These are phyloP conservation scores for Solanum rostratum DNA, from an alignment of 257 asterid genomes.

Conservation along the genomic window DNA sequence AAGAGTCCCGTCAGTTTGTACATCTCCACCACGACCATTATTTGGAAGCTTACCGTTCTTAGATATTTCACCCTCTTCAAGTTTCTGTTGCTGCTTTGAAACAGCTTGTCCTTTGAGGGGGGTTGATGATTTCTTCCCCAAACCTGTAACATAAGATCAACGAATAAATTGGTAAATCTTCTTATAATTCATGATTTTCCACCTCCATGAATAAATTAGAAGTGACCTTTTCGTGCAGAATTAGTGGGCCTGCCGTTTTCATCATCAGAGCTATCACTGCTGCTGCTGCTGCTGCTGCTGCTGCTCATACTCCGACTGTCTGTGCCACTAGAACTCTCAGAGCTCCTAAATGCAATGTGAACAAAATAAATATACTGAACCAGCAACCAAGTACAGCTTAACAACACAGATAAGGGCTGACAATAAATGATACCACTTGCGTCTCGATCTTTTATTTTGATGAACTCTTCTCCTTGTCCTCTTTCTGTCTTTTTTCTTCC, in stretches of 20 bases:
- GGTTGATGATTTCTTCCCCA: constrained; percentile 16
- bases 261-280: constrained; percentile 52
- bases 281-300: constrained; percentile 20
- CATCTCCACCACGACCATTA: constrained; percentile 31
- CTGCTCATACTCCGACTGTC: constrained; percentile 29
- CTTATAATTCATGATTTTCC: neutral
- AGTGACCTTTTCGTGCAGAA: constrained; percentile 22
- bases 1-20: constrained; percentile 17
- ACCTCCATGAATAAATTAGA: neutral
- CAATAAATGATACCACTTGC: constrained; percentile 6
- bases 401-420: neutral
- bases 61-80: constrained; percentile 61
- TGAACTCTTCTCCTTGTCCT: constrained; percentile 32
- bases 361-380: neutral
- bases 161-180: neutral
- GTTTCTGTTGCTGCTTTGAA: constrained; percentile 23
- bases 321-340: constrained; percentile 59
- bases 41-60: constrained; percentile 26
- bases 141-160: neutral
- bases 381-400: neutral
- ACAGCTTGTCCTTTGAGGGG: constrained; percentile 16
- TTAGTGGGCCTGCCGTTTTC: constrained; percentile 26
- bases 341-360: constrained; percentile 30
- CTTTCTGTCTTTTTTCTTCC: constrained; percentile 31
- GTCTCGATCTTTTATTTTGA: constrained; percentile 32